Percentiles rank a stretch among this genome's conserved stretches.
These are phyloP conservation scores for Magnolia changhungtana DNA, from an alignment of 164 flowering plant genomes.

Conservation along the genomic window DNA sequence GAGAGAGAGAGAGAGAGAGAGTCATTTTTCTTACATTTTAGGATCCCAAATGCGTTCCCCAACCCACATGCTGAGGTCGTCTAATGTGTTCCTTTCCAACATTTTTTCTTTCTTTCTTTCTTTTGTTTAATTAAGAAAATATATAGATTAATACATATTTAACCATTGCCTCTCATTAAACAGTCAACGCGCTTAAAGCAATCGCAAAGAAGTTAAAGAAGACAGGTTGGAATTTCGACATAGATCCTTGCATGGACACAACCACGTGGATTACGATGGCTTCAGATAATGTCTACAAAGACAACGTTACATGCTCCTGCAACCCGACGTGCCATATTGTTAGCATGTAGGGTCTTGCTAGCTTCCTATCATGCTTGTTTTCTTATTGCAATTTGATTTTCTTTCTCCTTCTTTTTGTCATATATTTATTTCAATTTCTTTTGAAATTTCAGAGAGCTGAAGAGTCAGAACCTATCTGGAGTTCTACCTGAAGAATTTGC, in stretches of 20 bases:
- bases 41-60: no score
- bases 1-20: no score
- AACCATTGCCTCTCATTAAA: not conserved
- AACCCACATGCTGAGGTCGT: no score
- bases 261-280: not conserved
- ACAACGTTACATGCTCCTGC: not conserved
- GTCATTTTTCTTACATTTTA: no score
- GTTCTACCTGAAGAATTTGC: constrained; percentile 5
- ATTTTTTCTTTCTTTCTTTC: no score
- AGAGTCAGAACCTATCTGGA: constrained; percentile 7
- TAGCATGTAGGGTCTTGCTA: not conserved
- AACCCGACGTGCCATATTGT: not conserved
- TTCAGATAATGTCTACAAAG: no score
- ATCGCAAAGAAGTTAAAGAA: not conserved
- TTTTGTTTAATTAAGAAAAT: not conserved
- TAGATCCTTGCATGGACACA: not conserved
- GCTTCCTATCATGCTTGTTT: not conserved
- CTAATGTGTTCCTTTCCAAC: no score
- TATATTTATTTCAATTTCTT: not conserved
- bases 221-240: not conserved
- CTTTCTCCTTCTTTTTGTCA: not conserved
- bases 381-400: not conserved
- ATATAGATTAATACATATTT: not conserved
- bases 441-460: constrained; percentile 7
- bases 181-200: not conserved